These are phyloP conservation scores for Talaromyces proteolyticus DNA, from an alignment of 495 filamentous ascomycete genomes.

Conservation along the genomic window DNA sequence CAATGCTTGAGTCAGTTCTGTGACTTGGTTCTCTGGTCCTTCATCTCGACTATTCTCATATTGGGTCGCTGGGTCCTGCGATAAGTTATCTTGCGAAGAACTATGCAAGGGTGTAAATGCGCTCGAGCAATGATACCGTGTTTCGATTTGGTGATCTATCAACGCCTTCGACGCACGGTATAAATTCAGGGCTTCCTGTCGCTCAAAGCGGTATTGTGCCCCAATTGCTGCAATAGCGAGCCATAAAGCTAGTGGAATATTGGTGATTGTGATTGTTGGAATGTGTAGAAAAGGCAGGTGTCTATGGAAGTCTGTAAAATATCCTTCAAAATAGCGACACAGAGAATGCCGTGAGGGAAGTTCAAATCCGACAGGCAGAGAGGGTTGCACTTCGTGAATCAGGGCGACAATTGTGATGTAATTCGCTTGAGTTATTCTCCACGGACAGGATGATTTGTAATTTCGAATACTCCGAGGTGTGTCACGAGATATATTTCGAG, in stretches of 20 bases:
- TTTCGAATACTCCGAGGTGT: not conserved
- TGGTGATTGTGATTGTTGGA: not conserved
- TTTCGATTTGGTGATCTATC: not conserved
- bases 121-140: not conserved
- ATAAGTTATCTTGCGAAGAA: not conserved
- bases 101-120: not conserved
- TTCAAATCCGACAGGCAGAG: not conserved
- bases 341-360: constrained; percentile 5
- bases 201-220: constrained; percentile 8
- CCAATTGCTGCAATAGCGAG: constrained; percentile 4
- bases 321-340: constrained; percentile 8
- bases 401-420: not conserved
- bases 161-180: not conserved
- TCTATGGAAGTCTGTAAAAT: constrained; percentile 7
- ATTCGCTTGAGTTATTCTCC: not conserved
- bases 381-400: not conserved
- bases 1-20: not conserved
- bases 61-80: not conserved
- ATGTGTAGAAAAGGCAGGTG: constrained; percentile 8
- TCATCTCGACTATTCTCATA: not conserved
- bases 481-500: not conserved
- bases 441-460: not conserved
- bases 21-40: too few relatives aligned
- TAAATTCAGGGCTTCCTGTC: not conserved
- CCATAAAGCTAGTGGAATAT: not conserved